A percentile compares a stretch with the other conserved stretches of the same genome.
Conservation (phyloP, 2,329 filamentous ascomycete species). For the Microdochium trichocladiopsis region DNA sequence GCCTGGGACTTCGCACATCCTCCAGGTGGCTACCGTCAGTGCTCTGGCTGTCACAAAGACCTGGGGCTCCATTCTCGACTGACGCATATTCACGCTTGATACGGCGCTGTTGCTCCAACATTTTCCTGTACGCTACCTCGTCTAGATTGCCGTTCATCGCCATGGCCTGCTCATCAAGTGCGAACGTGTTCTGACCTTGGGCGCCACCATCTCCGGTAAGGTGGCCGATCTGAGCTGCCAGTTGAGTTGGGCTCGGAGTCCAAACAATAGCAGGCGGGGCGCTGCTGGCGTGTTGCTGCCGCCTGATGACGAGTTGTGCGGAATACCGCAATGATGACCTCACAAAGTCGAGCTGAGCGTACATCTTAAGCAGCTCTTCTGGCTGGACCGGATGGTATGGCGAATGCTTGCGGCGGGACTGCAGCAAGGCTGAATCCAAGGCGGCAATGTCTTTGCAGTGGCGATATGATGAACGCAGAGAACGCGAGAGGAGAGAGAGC, state of each 20-base stretch:
- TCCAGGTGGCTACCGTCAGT: too few relatives aligned
- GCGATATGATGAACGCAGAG: background rate
- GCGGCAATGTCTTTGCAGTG: background rate
- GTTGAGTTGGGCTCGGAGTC: background rate
- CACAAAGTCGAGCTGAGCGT: background rate
- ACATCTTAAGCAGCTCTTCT: background rate
- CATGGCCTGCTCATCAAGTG: background rate
- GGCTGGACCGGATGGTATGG: background rate
- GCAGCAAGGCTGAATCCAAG: background rate
- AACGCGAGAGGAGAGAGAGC: background rate
- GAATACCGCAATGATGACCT: background rate
- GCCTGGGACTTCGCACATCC: too few relatives aligned
- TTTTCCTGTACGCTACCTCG: background rate
- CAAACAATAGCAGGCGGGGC: background rate
- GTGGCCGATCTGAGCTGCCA: background rate
- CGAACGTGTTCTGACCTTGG: background rate
- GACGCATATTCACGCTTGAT: background rate
- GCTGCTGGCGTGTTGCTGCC: background rate
- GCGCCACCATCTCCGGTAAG: background rate
- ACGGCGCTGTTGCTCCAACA: background rate
- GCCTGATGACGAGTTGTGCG: background rate
- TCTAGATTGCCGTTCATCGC: background rate
- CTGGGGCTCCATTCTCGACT: background rate
- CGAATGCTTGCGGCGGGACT: background rate
- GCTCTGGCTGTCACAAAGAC: background rate